A percentile compares a stretch with the other conserved stretches of the same genome.
phyloP scores from a whole-genome alignment of 2,329 filamentous ascomycete species.

The Ophiostoma piceae region DNA sequence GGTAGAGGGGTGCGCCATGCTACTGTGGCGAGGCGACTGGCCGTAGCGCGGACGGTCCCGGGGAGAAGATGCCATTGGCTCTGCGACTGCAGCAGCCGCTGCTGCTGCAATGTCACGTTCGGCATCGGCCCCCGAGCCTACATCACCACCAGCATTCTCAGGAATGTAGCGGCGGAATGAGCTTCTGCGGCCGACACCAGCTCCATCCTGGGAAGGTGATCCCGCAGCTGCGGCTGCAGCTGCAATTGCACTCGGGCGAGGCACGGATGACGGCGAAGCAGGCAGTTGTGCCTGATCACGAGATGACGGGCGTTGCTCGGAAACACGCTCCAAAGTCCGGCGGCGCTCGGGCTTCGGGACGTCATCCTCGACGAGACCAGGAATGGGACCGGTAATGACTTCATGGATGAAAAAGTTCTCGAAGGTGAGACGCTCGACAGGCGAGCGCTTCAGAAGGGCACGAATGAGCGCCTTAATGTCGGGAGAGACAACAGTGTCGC shows the following conservation, averaged over 20 bases:
- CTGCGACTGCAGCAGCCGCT: constrained; percentile 39
- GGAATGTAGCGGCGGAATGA: constrained; percentile 39
- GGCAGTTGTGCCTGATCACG: neutral
- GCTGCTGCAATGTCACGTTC: constrained; percentile 34
- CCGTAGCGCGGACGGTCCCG: constrained; percentile 31
- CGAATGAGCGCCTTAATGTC: constrained; percentile 79
- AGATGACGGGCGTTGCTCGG: constrained; percentile 26
- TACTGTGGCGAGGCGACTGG: constrained; percentile 42
- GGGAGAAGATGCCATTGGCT: constrained; percentile 20
- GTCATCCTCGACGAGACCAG: constrained; percentile 75
- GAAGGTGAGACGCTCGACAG: constrained; percentile 79
- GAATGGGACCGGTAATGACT: constrained; percentile 70
- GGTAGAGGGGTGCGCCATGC: constrained; percentile 41
- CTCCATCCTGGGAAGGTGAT: neutral
- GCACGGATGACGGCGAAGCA: neutral
- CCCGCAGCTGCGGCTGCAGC: neutral
- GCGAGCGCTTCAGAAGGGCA: constrained; percentile 74
- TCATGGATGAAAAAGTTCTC: constrained; percentile 75
- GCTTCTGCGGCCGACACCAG: constrained; percentile 30
- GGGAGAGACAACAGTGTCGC: constrained; percentile 63
- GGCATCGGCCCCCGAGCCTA: constrained; percentile 32
- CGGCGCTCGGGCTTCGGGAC: constrained; percentile 39
- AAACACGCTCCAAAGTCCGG: constrained; percentile 20
- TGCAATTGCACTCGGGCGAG: constrained; percentile 1
- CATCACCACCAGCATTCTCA: constrained; percentile 14